Evolutionary conservation across 2,329 filamentous ascomycete species (phyloP), one percentile per base, ranked within the genome.

Genomic region (Coniochaeta sp.): DNA sequence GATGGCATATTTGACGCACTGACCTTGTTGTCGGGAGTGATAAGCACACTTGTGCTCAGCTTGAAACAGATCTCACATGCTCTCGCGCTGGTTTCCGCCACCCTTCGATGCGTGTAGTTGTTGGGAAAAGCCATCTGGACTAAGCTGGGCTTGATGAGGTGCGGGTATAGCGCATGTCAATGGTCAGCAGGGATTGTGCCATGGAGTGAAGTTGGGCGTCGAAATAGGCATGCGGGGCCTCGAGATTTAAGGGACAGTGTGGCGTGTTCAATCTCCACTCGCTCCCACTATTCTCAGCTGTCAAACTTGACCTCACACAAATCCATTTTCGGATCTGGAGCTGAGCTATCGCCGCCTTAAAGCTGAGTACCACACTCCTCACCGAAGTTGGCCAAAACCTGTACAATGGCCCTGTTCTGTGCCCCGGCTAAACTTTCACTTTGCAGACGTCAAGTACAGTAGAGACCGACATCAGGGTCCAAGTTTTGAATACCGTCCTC

Each of bases 51-150:
- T 7, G 88, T 86, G 62, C 88, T 91, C 9, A 90, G 89, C 75
- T 95, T 96, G 79, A 89, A 96, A 80, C 95, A 98, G 64, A 98
- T 86, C 74, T 91, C 89, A 75, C 95, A 99, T 57, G 90, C 81
- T 74, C 90, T 96, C 14, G 90, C 83, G 1, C 89, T 83, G n/a
- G 86, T 83, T 33, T 96, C 91, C 14, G 92, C 92, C 38, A 98
- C 93, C 66, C 87, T 90, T 57, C 93, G 89, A 65, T 93, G 89
- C 64, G 90, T 86, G 76, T 93, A 98, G 33, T 89, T 74, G 70
- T 98, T 98, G 47, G 84, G 84, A 61, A 93, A 85, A 1, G 81
- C 76, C 77, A 82, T 83, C 34, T 9, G 55, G 26, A 55, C 22
- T 19, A 52, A 16, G 22, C 2, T n/a, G 24, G 22, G 19, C 43